Conservation (phyloP, 2,329 filamentous ascomycete genomes). For the Sporothrix curviconia region DNA sequence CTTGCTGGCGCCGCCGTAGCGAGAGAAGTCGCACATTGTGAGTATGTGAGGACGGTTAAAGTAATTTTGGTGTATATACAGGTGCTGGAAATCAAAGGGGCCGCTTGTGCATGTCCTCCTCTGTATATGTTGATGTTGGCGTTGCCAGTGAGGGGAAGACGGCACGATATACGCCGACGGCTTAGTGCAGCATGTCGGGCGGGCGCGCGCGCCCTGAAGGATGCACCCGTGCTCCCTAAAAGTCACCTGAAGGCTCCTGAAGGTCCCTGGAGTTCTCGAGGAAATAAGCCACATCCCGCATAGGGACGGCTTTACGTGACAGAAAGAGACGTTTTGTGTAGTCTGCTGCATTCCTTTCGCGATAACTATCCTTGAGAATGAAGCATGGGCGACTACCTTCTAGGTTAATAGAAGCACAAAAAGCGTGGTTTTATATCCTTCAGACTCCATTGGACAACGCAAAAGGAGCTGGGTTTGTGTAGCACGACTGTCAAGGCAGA, state of each 20-base stretch:
- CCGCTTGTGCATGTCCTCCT: too few species aligned
- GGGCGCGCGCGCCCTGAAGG: not conserved
- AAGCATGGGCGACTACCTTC: too few species aligned
- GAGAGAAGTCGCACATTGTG: conserved; percentile 26
- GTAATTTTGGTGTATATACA: not conserved
- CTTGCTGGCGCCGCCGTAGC: conserved; percentile 34
- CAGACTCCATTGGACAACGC: too few species aligned
- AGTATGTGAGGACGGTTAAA: not conserved
- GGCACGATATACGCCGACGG: not conserved
- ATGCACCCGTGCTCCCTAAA: not conserved
- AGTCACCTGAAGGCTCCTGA: too few species aligned
- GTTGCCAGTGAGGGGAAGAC: not conserved
- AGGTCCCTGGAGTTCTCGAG: too few species aligned
- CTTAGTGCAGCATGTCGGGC: not conserved
- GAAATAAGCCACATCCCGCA: not conserved
- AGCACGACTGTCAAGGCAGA: too few species aligned
- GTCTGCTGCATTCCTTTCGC: not conserved
- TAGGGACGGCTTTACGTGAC: not conserved
- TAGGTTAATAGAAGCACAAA: too few species aligned
- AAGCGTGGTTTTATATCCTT: too few species aligned
- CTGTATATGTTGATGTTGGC: too few species aligned
- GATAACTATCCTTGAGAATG: too few species aligned
- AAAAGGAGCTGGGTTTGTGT: too few species aligned
- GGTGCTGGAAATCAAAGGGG: not conserved
- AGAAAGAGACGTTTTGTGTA: not conserved